phyloP scores from a whole-genome alignment of 2,329 filamentous ascomycete species.

The Harringtonia lauricola region DNA sequence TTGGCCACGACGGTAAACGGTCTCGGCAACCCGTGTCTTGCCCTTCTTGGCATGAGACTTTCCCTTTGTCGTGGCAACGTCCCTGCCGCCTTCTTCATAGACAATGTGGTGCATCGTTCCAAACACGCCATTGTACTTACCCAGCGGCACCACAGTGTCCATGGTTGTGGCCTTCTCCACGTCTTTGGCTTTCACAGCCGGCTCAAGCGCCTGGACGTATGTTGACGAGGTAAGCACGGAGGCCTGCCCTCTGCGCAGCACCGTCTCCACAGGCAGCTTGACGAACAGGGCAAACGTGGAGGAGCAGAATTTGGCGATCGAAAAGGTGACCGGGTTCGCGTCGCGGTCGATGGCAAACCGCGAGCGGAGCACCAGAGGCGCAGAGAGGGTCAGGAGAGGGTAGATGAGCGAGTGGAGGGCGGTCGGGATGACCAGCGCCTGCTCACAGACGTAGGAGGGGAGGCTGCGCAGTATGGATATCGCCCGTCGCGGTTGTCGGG shows the following conservation, averaged over 20 bases:
- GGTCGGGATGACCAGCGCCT: constrained; percentile 68
- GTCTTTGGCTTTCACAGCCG: constrained; percentile 4
- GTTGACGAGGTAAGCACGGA: constrained; percentile 49
- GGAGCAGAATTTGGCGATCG: constrained; percentile 68
- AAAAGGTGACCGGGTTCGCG: constrained; percentile 71
- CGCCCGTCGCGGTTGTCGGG: constrained; percentile 63
- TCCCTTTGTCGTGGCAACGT: constrained; percentile 17
- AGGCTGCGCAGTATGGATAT: constrained; percentile 67
- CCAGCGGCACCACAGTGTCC: constrained; percentile 69
- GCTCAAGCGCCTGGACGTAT: constrained; percentile 38
- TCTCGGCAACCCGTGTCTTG: constrained; percentile 26
- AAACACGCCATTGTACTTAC: constrained; percentile 74
- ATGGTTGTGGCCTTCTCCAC: constrained; percentile 21
- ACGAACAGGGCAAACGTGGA: constrained; percentile 72
- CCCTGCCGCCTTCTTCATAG: constrained; percentile 59
- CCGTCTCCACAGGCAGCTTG: constrained; percentile 84
- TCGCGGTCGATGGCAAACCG: constrained; percentile 75
- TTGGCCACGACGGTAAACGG: constrained; percentile 48
- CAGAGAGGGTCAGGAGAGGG: constrained; percentile 69
- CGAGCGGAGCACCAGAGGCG: constrained; percentile 76
- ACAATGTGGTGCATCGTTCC: constrained; percentile 85
- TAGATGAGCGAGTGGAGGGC: constrained; percentile 78
- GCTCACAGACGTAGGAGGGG: constrained; percentile 64
- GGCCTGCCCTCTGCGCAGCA: constrained; percentile 80
- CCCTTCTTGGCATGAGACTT: constrained; percentile 18